Conservation (phyloP, 1,284 basidiomycete species). For the Trametes versicolor region DNA sequence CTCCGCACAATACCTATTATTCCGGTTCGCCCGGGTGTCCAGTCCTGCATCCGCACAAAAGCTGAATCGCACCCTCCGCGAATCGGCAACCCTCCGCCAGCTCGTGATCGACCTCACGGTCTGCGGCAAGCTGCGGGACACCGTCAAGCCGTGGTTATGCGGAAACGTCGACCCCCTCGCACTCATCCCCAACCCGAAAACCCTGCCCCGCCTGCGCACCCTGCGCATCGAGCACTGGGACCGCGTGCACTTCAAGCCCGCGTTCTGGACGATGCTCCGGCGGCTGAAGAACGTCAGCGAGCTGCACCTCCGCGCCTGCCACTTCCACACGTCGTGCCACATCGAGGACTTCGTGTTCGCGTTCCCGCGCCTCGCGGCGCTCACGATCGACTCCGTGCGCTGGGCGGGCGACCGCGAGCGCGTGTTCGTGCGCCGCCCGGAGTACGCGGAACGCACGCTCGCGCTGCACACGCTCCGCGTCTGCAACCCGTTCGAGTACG, state of each 20-base stretch:
- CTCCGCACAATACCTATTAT: slow-evolving; percentile 15
- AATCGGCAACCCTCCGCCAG: slow-evolving; percentile 4
- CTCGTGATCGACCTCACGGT: slow-evolving; percentile 3
- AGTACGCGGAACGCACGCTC: background rate
- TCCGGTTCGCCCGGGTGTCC: background rate
- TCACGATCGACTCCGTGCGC: slow-evolving; percentile 16
- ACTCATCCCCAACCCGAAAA: background rate
- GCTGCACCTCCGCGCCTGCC: slow-evolving; percentile 18
- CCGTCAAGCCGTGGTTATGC: slow-evolving; percentile 1
- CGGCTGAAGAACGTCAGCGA: slow-evolving; percentile 3
- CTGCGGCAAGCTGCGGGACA: slow-evolving; percentile 3
- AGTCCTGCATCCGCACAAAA: background rate
- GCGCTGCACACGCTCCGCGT: slow-evolving; percentile 5
- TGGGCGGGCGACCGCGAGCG: slow-evolving; percentile 10
- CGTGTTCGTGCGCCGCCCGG: background rate
- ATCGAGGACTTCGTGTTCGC: slow-evolving; percentile 13
- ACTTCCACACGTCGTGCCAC: background rate
- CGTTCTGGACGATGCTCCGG: background rate
- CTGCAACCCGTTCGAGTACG: slow-evolving; percentile 19
- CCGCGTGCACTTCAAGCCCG: background rate
- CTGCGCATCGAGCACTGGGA: slow-evolving; percentile 19
- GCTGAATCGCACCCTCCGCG: background rate
- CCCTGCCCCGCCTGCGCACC: slow-evolving; percentile 11
- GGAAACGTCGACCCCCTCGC: background rate
- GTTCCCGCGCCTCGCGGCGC: slow-evolving; percentile 7